Evolutionary conservation across 2,329 filamentous ascomycete genomes (phyloP), one percentile per base, ranked within the genome.

Genomic region (Hypoxylon sp.): DNA sequence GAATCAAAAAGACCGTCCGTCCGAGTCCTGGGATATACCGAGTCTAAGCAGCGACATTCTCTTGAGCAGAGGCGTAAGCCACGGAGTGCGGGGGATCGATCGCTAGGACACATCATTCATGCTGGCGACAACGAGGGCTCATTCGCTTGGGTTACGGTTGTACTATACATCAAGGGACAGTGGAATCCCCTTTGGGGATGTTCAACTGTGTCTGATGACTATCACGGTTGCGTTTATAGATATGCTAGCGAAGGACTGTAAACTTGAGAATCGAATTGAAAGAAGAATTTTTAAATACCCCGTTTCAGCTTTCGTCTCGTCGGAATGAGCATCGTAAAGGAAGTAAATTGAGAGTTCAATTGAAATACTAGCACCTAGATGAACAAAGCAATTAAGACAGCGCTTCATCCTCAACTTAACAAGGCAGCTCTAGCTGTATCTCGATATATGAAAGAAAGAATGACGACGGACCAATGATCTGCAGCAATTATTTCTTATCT

Each of bases 111-210:
- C 14, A 2, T 17, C 52, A 32, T 49, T 48, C 56, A 65, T 45
- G 57, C 48, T 23, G 14, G 11, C 23, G 25, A 30, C 23, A 21
- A 41, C 36, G 17, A 23, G 11, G 52, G 17, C 53, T 55, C 61
- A 38, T 50, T 57, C 59, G 19, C 55, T 60, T 49, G 30, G n/a
- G 38, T 19, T 25, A 48, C 25, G 48, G 19, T 36, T 65, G 30
- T 60, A 45, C 9, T 59, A 17, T 66, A 58, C 19, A 43, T 19
- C 23, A 17, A 49, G 49, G 32, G 32, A 32, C n/a, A 25, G 32
- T 17, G 13, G 17, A 55, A n/a, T 25, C 46, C 13, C 7, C 45
- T 28, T 7, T 19, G n/a, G 21, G 46, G 21, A 30, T 14, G 25
- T 11, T 58, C 34, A 23, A 36, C 14, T 43, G n/a, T 51, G 48